Evolutionary conservation across 2,329 filamentous ascomycete species (phyloP), one percentile per base, ranked within the genome.

Genomic region (Colletotrichum trifolii): DNA sequence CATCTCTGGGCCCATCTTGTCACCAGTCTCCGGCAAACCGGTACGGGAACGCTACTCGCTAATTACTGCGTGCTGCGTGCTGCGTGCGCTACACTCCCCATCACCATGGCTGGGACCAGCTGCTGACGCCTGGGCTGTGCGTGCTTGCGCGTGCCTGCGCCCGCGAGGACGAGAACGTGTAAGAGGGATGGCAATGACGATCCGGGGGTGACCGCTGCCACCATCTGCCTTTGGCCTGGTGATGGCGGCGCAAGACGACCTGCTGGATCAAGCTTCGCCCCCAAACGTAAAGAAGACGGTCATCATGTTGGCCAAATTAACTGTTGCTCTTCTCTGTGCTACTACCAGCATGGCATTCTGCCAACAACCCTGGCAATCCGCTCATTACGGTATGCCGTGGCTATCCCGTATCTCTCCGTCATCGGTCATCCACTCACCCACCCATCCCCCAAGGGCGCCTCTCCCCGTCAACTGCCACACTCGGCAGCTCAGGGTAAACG

Each of bases 171-270:
- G 17, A 34, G 48, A 38, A 38, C 55, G 47, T 35, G 58, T 25
- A 56, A 40, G 58, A 56, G 34, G 46, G 38, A 55, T 50, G 52
- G 35, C 35, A 35, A 36, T 55, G 50, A 64, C 40, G 47, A 56
- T 62, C 58, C 53, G 62, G 50, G 52, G 47, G 17, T 66, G 58
- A 62, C 63, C 42, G 58, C 62, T 66, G 58, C 57, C 62, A 65
- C 56, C 62, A 62, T 65, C 40, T 45, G 58, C 52, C 63, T 66
- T 53, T 57, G 63, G 63, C 58, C 63, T 65, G 58, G 53, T 66
- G 58, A 63, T 38, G 59, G 40, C 58, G 62, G 49, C 46, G 47
- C 52, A 52, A 25, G 25, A 25, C 25, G 47, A 49, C 43, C 13
- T 15, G 15, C 58, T 66, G 12, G 43, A 47, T 42, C 58, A 66